phyloP scores from a whole-genome alignment of 2,329 filamentous ascomycete species.

The Pyricularia sp. region DNA sequence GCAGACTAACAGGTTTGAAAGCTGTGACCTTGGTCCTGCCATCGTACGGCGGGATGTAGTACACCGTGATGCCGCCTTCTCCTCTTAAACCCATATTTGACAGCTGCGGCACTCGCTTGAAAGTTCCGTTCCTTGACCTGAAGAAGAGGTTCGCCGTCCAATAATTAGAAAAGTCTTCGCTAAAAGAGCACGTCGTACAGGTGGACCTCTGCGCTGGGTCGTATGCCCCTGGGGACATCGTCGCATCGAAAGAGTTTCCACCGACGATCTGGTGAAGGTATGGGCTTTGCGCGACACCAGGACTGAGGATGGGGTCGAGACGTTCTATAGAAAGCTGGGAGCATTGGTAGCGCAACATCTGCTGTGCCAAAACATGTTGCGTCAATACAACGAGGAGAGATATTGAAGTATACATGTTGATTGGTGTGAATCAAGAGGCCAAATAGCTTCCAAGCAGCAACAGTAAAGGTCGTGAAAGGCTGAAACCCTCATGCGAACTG shows the following conservation, averaged over 20 bases:
- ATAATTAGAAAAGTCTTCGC: conserved; percentile 24
- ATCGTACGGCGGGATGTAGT: conserved; percentile 26
- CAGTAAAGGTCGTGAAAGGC: not conserved
- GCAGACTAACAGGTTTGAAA: conserved; percentile 22
- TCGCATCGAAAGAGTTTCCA: conserved; percentile 25
- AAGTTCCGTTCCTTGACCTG: conserved; percentile 17
- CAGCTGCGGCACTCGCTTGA: conserved; percentile 11
- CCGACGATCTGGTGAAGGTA: conserved; percentile 27
- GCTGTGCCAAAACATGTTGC: conserved; percentile 4
- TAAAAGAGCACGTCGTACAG: conserved; percentile 19
- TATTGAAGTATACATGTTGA: not conserved
- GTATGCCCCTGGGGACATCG: conserved; percentile 15
- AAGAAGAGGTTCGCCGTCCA: conserved; percentile 21
- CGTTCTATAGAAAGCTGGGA: conserved; percentile 13
- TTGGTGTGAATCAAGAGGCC: not conserved
- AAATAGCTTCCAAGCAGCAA: not conserved
- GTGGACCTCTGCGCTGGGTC: conserved; percentile 12
- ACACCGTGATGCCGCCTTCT: conserved; percentile 19
- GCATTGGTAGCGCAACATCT: conserved; percentile 14
- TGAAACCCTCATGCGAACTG: not conserved
- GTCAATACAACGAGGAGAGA: not conserved
- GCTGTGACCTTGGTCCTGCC: conserved; percentile 25
- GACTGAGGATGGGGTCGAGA: conserved; percentile 18
- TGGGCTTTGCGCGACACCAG: conserved; percentile 19
- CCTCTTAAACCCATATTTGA: conserved; percentile 3